Evolutionary conservation across 306 rosid genomes (phyloP).

Genomic region (Lupinus albus): DNA sequence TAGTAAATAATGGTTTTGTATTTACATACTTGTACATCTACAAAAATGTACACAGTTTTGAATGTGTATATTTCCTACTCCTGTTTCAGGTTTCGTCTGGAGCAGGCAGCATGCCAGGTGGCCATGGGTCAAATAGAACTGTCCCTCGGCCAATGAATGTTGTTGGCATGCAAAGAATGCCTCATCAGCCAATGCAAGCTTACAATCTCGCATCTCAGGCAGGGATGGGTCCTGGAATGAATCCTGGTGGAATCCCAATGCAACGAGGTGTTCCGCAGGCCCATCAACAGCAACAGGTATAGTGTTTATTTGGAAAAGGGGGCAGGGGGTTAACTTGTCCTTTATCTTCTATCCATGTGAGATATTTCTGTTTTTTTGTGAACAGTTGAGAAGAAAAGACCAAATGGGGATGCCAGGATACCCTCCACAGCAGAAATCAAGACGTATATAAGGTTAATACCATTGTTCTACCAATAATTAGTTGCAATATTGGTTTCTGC

Average conservation of each 20-base stretch:
- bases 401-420: slow-evolving; percentile 69
- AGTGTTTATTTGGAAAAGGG: slow-evolving; percentile 20
- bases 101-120: slow-evolving; percentile 66
- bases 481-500: background rate
- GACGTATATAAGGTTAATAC: slow-evolving; percentile 68
- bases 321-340: background rate
- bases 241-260: slow-evolving; percentile 86
- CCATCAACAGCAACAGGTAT: slow-evolving; percentile 90
- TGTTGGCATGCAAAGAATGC: slow-evolving; percentile 80
- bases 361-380: slow-evolving; percentile 34
- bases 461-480: background rate
- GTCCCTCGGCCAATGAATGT: slow-evolving; percentile 69
- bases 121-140: slow-evolving; percentile 66
- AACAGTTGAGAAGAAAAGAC: slow-evolving; percentile 82
- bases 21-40: background rate
- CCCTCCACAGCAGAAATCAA: slow-evolving; percentile 80
- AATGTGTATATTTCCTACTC: slow-evolving; percentile 22
- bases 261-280: slow-evolving; percentile 85
- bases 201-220: slow-evolving; percentile 84
- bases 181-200: slow-evolving; percentile 68
- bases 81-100: slow-evolving; percentile 74
- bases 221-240: slow-evolving; percentile 81
- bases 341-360: slow-evolving; percentile 20
- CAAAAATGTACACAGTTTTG: slow-evolving; percentile 22
- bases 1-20: slow-evolving; percentile 30